Percentiles rank a stretch among this genome's conserved stretches.
Conservation (phyloP, 2,329 filamentous ascomycete genomes). For the Penicillium palitans region DNA sequence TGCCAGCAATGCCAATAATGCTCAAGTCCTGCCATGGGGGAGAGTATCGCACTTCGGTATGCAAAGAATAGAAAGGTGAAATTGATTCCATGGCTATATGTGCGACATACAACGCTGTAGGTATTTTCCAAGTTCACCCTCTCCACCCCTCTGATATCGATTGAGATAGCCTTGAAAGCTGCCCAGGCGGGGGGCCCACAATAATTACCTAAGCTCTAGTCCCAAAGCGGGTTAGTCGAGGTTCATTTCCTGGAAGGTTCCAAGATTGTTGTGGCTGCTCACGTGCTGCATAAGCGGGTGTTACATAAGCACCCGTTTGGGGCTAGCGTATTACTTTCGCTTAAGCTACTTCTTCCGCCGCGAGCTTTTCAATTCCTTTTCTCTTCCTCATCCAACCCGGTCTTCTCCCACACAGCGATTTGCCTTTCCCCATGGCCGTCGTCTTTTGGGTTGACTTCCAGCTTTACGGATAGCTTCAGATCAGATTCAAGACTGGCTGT, state of each 20-base stretch:
- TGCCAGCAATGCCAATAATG: conserved; percentile 94
- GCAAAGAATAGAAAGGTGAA: conserved; percentile 38
- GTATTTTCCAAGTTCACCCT: background rate
- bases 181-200: background rate
- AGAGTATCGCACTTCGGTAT: conserved; percentile 68
- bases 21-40: conserved; percentile 95
- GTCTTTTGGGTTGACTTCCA: conserved; percentile 34
- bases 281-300: background rate
- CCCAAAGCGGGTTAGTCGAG: conserved; percentile 3
- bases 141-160: conserved; percentile 7
- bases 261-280: background rate
- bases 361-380: conserved; percentile 25
- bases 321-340: conserved; percentile 32
- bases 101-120: background rate
- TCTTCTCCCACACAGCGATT: conserved; percentile 24
- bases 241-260: background rate
- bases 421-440: conserved; percentile 35
- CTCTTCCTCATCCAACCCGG: conserved; percentile 18
- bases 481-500: conserved; percentile 19
- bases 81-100: conserved; percentile 37
- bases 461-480: conserved; percentile 36
- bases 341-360: conserved; percentile 19
- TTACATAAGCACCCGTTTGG: conserved; percentile 2
- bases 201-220: conserved; percentile 4
- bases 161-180: background rate